Evolutionary conservation across 2,329 filamentous ascomycete species (phyloP).

Genomic region (Penicillium sp.): DNA sequence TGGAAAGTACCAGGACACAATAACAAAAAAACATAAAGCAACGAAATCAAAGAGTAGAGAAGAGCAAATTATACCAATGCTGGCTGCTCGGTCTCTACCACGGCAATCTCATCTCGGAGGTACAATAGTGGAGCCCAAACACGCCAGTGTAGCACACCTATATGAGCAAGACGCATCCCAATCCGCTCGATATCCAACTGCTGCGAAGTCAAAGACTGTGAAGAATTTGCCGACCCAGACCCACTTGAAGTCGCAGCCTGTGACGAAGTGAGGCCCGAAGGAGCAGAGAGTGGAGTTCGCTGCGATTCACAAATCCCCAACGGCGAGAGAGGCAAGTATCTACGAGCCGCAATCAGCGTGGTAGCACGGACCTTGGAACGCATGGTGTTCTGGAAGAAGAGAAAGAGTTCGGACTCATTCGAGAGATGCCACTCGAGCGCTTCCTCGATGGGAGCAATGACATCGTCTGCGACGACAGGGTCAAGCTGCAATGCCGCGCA

Average conservation of each 20-base stretch:
- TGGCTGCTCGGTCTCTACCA: conserved; percentile 9
- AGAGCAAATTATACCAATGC: conserved; percentile 16
- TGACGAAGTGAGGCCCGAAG: conserved; percentile 10
- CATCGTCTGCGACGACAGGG: conserved; percentile 32
- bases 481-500: conserved; percentile 33
- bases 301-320: conserved; percentile 47
- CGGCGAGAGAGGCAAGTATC: conserved; percentile 43
- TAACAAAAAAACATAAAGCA: not conserved
- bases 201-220: conserved; percentile 22
- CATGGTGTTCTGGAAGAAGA: conserved; percentile 35
- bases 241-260: not conserved
- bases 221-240: not conserved
- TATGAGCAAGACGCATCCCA: conserved; percentile 74
- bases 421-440: conserved; percentile 38
- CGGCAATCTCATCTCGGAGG: conserved; percentile 29
- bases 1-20: not conserved
- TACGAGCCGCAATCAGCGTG: conserved; percentile 34
- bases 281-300: conserved; percentile 25
- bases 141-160: conserved; percentile 83
- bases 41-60: not conserved
- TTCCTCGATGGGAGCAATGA: conserved; percentile 36
- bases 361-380: conserved; percentile 34
- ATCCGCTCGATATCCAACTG: conserved; percentile 50
- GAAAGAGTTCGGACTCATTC: conserved; percentile 34
- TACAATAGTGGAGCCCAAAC: conserved; percentile 82